A percentile compares a stretch with the other conserved stretches of the same genome.
Evolutionary conservation across 768 basidiomycete species (phyloP).

Genomic region (Suillus hirtellus): DNA sequence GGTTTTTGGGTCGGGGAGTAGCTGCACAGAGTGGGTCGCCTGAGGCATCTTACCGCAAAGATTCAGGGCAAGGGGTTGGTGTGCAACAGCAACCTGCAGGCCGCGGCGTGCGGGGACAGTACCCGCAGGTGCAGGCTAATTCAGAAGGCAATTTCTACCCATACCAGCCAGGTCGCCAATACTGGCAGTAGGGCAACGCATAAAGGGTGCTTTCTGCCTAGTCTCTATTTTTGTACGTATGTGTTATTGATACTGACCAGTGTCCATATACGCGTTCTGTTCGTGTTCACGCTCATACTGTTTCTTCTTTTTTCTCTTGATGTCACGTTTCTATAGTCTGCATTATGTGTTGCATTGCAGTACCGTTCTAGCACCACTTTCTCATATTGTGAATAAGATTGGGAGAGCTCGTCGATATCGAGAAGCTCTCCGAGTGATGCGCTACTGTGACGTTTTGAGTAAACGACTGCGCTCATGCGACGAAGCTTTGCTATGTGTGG

Average conservation of each 20-base stretch:
- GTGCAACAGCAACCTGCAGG: conserved; percentile 44
- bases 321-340: conserved; percentile 16
- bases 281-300: background rate
- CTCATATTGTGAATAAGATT: conserved; percentile 3
- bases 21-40: conserved; percentile 50
- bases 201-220: conserved; percentile 10
- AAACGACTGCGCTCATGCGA: too few species aligned
- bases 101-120: conserved; percentile 45
- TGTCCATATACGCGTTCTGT: conserved; percentile 1
- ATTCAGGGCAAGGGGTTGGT: conserved; percentile 29
- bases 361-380: background rate
- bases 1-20: conserved; percentile 31
- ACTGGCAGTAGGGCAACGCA: conserved; percentile 41
- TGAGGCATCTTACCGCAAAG: conserved; percentile 52
- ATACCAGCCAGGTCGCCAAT: conserved; percentile 66
- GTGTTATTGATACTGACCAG: background rate
- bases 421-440: too few species aligned
- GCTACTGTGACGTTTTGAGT: too few species aligned
- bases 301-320: conserved; percentile 20
- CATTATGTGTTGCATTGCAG: conserved; percentile 5
- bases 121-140: conserved; percentile 37
- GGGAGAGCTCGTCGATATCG: background rate
- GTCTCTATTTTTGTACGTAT: conserved; percentile 13
- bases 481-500: too few species aligned
- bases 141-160: conserved; percentile 71